Evolutionary conservation across 2,329 filamentous ascomycete genomes (phyloP).

Genomic region (Claviceps humidiphila): DNA sequence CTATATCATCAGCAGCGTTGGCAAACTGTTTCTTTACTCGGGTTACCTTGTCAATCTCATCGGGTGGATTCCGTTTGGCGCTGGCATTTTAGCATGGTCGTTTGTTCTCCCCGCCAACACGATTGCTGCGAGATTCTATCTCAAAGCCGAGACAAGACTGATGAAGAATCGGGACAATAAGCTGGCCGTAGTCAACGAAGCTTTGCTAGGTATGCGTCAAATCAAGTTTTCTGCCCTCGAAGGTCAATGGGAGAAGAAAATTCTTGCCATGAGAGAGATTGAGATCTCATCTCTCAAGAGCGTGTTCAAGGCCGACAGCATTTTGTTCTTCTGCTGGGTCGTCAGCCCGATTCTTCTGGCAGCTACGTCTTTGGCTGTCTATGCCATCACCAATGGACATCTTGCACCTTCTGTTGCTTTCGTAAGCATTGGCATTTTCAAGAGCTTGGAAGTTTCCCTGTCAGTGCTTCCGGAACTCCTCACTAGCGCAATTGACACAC

Average conservation of each 20-base stretch:
- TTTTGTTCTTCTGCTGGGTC: constrained; percentile 56
- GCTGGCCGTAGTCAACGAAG: constrained; percentile 63
- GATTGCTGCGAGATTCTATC: constrained; percentile 50
- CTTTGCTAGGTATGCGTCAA: constrained; percentile 65
- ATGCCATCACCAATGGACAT: constrained; percentile 48
- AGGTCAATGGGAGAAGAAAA: constrained; percentile 59
- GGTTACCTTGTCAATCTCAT: constrained; percentile 54
- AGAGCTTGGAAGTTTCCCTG: constrained; percentile 57
- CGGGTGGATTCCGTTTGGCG: constrained; percentile 55
- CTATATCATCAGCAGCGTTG: constrained; percentile 46
- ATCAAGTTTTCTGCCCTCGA: constrained; percentile 77
- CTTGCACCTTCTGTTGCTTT: constrained; percentile 65
- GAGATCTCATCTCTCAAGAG: constrained; percentile 56
- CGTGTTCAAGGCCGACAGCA: constrained; percentile 50
- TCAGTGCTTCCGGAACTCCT: constrained; percentile 61
- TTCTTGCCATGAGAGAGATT: constrained; percentile 45
- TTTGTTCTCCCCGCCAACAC: constrained; percentile 57
- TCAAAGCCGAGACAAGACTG: constrained; percentile 50
- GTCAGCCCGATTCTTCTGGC: constrained; percentile 61
- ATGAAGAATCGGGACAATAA: constrained; percentile 70
- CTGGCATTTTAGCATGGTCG: constrained; percentile 51
- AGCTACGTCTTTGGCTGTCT: constrained; percentile 55
- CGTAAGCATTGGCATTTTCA: constrained; percentile 63
- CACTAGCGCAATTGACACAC: constrained; percentile 56
- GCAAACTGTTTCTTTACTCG: constrained; percentile 53